phyloP scores from a whole-genome alignment of 2,329 filamentous ascomycete species.

The Verticillium tricorpus region DNA sequence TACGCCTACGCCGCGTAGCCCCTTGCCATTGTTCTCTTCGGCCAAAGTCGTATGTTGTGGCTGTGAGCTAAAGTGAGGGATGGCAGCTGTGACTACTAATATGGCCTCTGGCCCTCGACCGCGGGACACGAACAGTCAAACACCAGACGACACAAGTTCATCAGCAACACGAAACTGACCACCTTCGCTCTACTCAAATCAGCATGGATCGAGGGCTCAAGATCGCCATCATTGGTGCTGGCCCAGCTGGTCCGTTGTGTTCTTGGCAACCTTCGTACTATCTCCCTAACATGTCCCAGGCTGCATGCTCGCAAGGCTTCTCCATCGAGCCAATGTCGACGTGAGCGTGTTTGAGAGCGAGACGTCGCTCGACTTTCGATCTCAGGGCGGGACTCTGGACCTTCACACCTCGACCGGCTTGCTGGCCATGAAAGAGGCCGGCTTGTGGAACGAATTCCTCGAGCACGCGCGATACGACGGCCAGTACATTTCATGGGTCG shows the following conservation, averaged over 20 bases:
- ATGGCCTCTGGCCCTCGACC: background rate
- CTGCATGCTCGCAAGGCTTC: constrained; percentile 46
- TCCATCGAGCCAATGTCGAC: constrained; percentile 39
- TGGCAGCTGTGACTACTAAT: background rate
- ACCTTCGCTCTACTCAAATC: background rate
- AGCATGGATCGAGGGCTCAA: background rate
- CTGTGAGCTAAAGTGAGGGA: background rate
- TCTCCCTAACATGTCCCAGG: constrained; percentile 15
- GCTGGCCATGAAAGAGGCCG: constrained; percentile 43
- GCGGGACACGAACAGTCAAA: background rate
- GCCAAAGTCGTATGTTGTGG: background rate
- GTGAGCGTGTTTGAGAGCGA: constrained; percentile 48
- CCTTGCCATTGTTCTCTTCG: background rate
- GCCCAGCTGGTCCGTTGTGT: constrained; percentile 28
- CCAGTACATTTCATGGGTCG: constrained; percentile 42
- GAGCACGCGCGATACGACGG: constrained; percentile 46
- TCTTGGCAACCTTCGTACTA: background rate
- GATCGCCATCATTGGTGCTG: constrained; percentile 45
- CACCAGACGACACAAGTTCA: background rate
- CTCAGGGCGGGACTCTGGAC: constrained; percentile 50
- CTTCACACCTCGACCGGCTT: constrained; percentile 48
- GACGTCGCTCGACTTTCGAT: constrained; percentile 34
- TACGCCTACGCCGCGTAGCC: background rate
- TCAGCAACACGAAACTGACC: background rate
- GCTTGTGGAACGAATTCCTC: constrained; percentile 44